Percentiles rank a stretch among this genome's conserved stretches.
Evolutionary conservation across 768 basidiomycete species (phyloP).

Genomic region (Plicaturopsis crispa): DNA sequence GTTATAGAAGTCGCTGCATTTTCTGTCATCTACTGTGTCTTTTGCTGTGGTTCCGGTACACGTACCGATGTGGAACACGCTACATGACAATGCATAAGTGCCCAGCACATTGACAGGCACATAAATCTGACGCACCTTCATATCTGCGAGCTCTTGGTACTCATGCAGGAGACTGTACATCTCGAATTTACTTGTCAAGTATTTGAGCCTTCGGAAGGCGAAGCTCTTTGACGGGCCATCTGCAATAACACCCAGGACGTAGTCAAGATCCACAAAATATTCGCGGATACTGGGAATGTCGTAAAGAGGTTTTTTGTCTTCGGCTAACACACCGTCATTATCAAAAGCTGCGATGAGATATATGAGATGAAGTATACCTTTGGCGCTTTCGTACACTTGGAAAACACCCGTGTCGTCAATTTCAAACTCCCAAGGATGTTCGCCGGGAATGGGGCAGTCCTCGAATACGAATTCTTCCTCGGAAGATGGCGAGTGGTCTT

Average conservation of each 20-base stretch:
- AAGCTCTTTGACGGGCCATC: conserved; percentile 97
- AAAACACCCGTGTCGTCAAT: conserved; percentile 89
- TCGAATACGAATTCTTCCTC: conserved; percentile 59
- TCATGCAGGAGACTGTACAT: conserved; percentile 92
- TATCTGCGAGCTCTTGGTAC: conserved; percentile 87
- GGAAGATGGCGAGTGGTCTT: conserved; percentile 17
- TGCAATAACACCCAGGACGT: conserved; percentile 81
- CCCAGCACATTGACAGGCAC: not conserved
- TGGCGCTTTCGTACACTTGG: conserved; percentile 59
- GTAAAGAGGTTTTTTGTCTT: conserved; percentile 53
- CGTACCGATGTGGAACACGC: conserved; percentile 78
- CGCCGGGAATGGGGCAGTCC: conserved; percentile 67
- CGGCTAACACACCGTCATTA: conserved; percentile 8
- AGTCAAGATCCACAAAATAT: conserved; percentile 95
- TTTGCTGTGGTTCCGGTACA: too few relatives aligned
- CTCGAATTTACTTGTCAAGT: conserved; percentile 87
- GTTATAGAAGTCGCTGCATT: conserved; percentile 93
- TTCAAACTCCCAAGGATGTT: conserved; percentile 54
- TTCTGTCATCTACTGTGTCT: too few relatives aligned
- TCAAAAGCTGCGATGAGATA: not conserved
- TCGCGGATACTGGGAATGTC: conserved; percentile 83
- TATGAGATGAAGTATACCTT: conserved; percentile 19
- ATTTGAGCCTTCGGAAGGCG: conserved; percentile 86
- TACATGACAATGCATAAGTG: conserved; percentile 14
- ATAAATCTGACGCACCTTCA: conserved; percentile 65